Evolutionary conservation across 345 rosid genomes (phyloP).

Genomic region (Melaleuca quinquenervia): DNA sequence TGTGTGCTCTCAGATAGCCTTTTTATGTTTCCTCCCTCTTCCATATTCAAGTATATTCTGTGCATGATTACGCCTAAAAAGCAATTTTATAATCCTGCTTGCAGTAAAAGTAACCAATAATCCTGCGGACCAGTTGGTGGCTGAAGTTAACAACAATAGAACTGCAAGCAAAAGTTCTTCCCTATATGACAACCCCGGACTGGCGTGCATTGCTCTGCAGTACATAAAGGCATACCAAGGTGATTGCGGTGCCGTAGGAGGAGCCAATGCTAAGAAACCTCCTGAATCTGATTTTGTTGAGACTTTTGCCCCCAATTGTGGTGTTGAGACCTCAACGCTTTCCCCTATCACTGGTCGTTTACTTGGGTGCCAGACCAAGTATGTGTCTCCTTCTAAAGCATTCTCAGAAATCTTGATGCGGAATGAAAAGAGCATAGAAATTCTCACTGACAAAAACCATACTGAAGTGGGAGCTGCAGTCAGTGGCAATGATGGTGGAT

Average conservation of each 20-base stretch:
- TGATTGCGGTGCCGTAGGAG: conserved; percentile 47
- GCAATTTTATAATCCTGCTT: background rate
- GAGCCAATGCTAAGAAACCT: conserved; percentile 55
- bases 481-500: conserved; percentile 46
- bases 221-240: conserved; percentile 67
- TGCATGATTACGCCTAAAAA: background rate
- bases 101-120: conserved; percentile 40
- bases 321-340: conserved; percentile 34
- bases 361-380: conserved; percentile 47
- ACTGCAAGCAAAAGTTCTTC: conserved; percentile 40
- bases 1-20: background rate
- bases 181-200: conserved; percentile 43
- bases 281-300: conserved; percentile 38
- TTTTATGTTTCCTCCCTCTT: background rate
- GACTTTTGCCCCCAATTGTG: conserved; percentile 62
- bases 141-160: conserved; percentile 34
- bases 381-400: conserved; percentile 37
- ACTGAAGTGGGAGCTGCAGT: conserved; percentile 66
- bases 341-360: conserved; percentile 56
- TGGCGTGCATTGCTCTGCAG: conserved; percentile 70
- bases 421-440: conserved; percentile 40
- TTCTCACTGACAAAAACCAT: conserved; percentile 46
- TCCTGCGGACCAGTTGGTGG: conserved; percentile 64
- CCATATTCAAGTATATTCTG: background rate
- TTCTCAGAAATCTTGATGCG: conserved; percentile 44